Conservation (phyloP, 306 rosid genomes). For the Quercus wislizeni region DNA sequence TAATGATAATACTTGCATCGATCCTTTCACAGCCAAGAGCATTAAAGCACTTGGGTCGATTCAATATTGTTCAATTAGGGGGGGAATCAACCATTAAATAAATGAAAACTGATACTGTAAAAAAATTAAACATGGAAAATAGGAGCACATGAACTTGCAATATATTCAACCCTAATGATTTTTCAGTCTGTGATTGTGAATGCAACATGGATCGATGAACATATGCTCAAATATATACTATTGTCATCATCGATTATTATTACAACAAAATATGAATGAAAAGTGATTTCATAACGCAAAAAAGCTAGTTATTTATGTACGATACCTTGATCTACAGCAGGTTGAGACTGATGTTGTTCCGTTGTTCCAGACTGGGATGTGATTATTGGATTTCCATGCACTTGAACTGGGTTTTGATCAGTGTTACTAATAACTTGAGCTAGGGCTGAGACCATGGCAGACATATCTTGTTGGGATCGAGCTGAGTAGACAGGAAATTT, state of each 20-base stretch:
- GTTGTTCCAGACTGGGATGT: slow-evolving; percentile 1
- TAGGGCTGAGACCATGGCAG: slow-evolving; percentile 74
- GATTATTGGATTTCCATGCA: slow-evolving; percentile 20
- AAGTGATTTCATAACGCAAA: background rate
- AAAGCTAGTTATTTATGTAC: background rate
- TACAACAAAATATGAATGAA: background rate
- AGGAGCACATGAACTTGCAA: background rate
- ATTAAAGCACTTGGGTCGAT: background rate
- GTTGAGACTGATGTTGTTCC: slow-evolving; percentile 33
- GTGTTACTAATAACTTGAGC: slow-evolving; percentile 63
- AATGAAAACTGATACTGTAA: background rate
- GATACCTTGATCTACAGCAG: slow-evolving; percentile 51
- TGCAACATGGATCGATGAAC: background rate
- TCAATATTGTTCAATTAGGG: background rate
- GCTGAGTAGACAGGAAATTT: slow-evolving; percentile 67
- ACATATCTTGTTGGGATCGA: slow-evolving; percentile 70
- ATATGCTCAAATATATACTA: background rate
- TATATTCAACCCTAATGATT: background rate
- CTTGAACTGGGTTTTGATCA: slow-evolving; percentile 7
- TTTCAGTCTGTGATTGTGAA: background rate
- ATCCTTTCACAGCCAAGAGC: background rate
- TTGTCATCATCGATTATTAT: background rate
- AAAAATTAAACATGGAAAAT: background rate
- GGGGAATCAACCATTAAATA: background rate
- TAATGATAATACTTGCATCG: background rate